Base-by-base conservation (phyloP, 2,329 filamentous ascomycete species). In the Calonectria ilicicola region DNA sequence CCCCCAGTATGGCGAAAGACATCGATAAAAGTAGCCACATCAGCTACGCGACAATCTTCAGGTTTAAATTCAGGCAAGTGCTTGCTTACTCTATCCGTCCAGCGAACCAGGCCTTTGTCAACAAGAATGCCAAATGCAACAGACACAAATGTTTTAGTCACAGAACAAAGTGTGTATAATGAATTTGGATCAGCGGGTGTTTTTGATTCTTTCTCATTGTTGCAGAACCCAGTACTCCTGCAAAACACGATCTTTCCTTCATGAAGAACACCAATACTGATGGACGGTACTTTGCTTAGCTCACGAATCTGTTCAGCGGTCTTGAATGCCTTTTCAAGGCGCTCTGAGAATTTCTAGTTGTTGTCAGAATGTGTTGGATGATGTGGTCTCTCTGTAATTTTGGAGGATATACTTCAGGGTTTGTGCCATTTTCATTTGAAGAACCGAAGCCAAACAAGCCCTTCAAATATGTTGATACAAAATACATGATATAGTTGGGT, bases 61-160 rank as follows among this genome's bases (percentile, higher is more conserved):
- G 58, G 58, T 46, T 63, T 32, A 32, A 63, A 63, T 44, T 63
- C 58, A 6, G 58, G 58, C 40, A 63, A 32, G 40, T 63, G n/a
- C 27, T 63, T 38, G 19, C 38, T 63, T 15, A 63, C 26, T 32
- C 12, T 63, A 44, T 63, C 58, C 5, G 58, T 63, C 58, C 58
- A 63, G 17, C 26, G 17, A 32, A 63, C 32, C 26, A 44, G 44
- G 58, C 58, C 58, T 32, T 63, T 23, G 15, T 63, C 58, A 17
- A 63, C 58, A 8, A 63, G 40, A 46, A 63, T 63, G 2, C 58
- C 58, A 63, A 63, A 63, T 21, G 40, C 58, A 63, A n/a, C 17
- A 23, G 58, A 63, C 38, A 63, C 58, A 21, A 63, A 63, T 2
- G 58, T 63, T 63, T 63, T 63, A 15, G 58, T 29, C 19, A 63